Evolutionary conservation across 2,329 filamentous ascomycete genomes (phyloP), one percentile per base, ranked within the genome.

Genomic region (Fusarium sublunatum): DNA sequence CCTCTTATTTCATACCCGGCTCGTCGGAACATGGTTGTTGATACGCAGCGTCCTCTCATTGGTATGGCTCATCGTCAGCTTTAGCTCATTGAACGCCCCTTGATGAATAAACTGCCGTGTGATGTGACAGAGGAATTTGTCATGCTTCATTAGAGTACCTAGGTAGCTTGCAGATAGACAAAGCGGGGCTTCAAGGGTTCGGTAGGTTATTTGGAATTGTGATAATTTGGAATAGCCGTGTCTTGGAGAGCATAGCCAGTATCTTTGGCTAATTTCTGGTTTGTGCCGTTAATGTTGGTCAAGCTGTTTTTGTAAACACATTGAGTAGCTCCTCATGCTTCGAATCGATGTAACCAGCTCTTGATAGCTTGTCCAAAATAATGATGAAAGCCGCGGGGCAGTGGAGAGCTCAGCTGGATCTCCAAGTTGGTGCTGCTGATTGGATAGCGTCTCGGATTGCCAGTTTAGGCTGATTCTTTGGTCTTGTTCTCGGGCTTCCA

Each of bases 81-180:
- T 69, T 66, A 58, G 61, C 61, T 69, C 66, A 65, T 70, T 28
- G 35, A 25, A 26, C 46, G 46, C 59, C 56, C 54, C 58, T 19
- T 53, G 32, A 35, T 12, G 19, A 53, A 39, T 22, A 46, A 34
- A 36, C 41, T 45, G 43, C 42, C 42, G 58, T 64, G 62, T 64
- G 49, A 49, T 49, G 56, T 60, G 53, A 64, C 62, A 40, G 53
- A 64, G 53, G 41, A 64, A 66, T 65, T 64, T 56, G 49, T 50
- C 43, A 66, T 19, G 19, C 19, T 66, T 64, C 39, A 34, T 53
- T 32, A 38, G 32, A n/a, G 25, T n/a, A 50, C 19, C 19, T 3
- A 19, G 19, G 24, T 36, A 42, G 28, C 60, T 53, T 55, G 36
- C 48, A 64, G 24, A 52, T 32, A 51, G 38, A 63, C 35, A 29